A percentile compares a stretch with the other conserved stretches of the same genome.
phyloP scores from a whole-genome alignment of 441 rosid species.

The Biscutella auriculata region DNA sequence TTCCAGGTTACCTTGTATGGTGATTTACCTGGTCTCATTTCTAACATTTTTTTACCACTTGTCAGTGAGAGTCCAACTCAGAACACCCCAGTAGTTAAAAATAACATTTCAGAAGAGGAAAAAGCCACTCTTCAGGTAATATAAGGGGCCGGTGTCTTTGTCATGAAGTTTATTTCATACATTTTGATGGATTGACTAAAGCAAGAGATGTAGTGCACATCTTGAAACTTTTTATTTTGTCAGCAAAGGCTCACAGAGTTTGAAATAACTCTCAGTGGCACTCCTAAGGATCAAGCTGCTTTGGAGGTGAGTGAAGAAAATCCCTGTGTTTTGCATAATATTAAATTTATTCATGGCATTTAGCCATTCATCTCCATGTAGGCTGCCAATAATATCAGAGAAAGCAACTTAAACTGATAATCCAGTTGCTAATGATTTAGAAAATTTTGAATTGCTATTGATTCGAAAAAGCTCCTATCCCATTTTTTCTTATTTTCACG shows the following conservation, averaged over 20 bases:
- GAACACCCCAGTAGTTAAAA: slow-evolving; percentile 37
- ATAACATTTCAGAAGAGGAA: slow-evolving; percentile 58
- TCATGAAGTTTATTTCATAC: background rate
- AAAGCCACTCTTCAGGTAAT: slow-evolving; percentile 60
- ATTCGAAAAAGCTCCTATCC: background rate
- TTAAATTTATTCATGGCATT: background rate
- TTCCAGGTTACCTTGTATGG: background rate
- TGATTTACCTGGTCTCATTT: background rate
- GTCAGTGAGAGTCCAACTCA: slow-evolving; percentile 44
- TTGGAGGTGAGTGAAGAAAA: slow-evolving; percentile 62
- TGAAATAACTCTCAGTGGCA: slow-evolving; percentile 42
- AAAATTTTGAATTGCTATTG: background rate
- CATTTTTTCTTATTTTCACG: background rate
- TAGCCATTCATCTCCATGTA: slow-evolving; percentile 3
- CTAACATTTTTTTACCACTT: slow-evolving; percentile 2
- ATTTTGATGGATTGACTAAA: background rate
- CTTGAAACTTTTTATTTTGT: slow-evolving; percentile 1
- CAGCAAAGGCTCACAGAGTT: slow-evolving; percentile 73
- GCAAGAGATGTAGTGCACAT: slow-evolving; percentile 1
- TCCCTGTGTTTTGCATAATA: background rate
- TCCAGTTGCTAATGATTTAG: background rate
- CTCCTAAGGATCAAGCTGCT: slow-evolving; percentile 62
- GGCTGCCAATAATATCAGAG: background rate
- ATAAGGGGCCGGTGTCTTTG: background rate
- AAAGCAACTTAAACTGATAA: background rate